phyloP scores from a whole-genome alignment of 768 basidiomycete species.

The Mrakia hoshinonis region DNA sequence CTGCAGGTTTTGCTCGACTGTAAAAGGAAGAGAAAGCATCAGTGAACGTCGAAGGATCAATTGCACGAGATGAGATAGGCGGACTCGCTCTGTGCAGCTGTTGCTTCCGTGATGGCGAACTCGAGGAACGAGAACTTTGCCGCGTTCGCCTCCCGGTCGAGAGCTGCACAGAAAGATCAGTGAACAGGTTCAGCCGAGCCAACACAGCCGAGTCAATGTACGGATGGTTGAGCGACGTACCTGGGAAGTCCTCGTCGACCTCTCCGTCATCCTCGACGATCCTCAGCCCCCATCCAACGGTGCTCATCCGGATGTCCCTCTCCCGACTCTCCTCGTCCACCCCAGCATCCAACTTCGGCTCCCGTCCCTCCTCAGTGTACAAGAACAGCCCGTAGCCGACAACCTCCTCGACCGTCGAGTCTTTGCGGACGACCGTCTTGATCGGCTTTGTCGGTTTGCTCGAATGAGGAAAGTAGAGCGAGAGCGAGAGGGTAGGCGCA shows the following conservation, averaged over 20 bases:
- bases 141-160: conserved; percentile 76
- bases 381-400: conserved; percentile 84
- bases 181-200: not conserved
- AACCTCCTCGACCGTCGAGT: conserved; percentile 89
- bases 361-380: conserved; percentile 72
- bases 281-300: conserved; percentile 81
- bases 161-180: conserved; percentile 49
- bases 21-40: not conserved
- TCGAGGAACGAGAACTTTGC: conserved; percentile 82
- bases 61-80: not conserved
- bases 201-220: too few species aligned
- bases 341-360: conserved; percentile 65
- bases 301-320: conserved; percentile 53
- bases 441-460: conserved; percentile 51
- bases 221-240: too few species aligned
- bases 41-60: conserved; percentile 44
- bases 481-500: conserved; percentile 53
- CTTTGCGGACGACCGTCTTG: conserved; percentile 67
- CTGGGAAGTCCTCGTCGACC: conserved; percentile 96
- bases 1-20: conserved; percentile 67
- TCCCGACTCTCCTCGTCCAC: conserved; percentile 50
- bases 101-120: conserved; percentile 72
- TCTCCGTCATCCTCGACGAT: conserved; percentile 97
- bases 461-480: conserved; percentile 79
- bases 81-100: conserved; percentile 45